These are phyloP conservation scores for Sporothrix phasma DNA, from an alignment of 2,329 filamentous ascomycete species.

Conservation along the genomic window DNA sequence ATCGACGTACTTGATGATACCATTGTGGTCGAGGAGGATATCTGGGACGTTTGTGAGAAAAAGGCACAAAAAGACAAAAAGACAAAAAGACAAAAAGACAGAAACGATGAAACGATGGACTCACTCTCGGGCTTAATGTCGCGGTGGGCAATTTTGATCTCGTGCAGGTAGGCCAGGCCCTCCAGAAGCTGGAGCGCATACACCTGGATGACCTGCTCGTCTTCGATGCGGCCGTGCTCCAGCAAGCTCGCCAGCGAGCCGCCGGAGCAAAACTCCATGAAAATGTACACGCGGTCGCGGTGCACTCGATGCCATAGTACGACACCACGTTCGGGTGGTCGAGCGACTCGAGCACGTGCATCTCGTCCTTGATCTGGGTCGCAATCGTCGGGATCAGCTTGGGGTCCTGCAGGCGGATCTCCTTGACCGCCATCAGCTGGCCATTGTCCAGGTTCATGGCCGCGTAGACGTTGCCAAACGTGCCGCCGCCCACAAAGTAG, in stretches of 20 bases:
- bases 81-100: neutral
- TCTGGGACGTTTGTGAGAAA: conserved; percentile 39
- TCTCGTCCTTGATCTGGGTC: conserved; percentile 89
- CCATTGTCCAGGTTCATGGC: conserved; percentile 96
- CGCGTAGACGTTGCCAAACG: conserved; percentile 94
- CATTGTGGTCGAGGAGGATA: conserved; percentile 91
- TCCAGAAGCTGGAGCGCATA: conserved; percentile 91
- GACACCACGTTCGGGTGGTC: conserved; percentile 97
- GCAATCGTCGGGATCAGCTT: conserved; percentile 92
- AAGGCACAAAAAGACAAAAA: neutral
- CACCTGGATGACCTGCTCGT: conserved; percentile 95
- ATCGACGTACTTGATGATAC: conserved; percentile 98
- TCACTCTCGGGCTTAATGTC: conserved; percentile 96
- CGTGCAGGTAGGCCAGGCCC: conserved; percentile 86
- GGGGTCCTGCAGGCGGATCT: conserved; percentile 93
- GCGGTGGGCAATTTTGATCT: conserved; percentile 83
- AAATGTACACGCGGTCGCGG: conserved; percentile 98
- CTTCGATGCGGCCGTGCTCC: conserved; percentile 93
- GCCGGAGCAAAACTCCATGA: conserved; percentile 98
- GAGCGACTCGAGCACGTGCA: conserved; percentile 88
- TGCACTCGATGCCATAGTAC: conserved; percentile 98
- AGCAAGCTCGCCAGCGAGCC: conserved; percentile 82
- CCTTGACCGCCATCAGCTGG: conserved; percentile 96
- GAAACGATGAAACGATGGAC: conserved; percentile 27
- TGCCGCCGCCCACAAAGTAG: conserved; percentile 94